Base-by-base conservation (phyloP, 1,139 yeast species). In the Hemisphaericaspora subhashii region DNA sequence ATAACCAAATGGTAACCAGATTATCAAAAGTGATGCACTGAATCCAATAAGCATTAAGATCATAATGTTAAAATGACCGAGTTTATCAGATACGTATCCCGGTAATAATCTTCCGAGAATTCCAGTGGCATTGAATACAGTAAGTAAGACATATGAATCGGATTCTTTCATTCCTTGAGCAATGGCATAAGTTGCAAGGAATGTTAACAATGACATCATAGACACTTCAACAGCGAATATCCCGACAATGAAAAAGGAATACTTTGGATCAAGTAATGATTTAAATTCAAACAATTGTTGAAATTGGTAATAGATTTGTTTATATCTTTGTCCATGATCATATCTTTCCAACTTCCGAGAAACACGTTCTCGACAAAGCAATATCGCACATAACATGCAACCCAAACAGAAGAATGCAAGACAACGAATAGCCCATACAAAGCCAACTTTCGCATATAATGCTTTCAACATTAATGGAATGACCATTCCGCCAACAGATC, bases 1-100 rank as follows among this genome's bases (percentile, higher is more conserved):
- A 12, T 53, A 43, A 1, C 82, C 83, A 44, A 79, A 72, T 6
- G 83, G 83, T 7, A 76, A 55, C 84, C 83, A 79, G 9, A 80
- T 46, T 2, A 63, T 54, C 37, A 77, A 57, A 16, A 65, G 60
- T 7, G 66, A 60, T 27, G 79, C 16, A 1, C 72, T 68, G 23
- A 77, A 62, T 35, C 69, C 47, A n/a, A 59, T 18, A 46, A 76
- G 55, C 60, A 77, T 64, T 16, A 54, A 40, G 23, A 73, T 51
- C 62, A 66, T 69, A 15, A 69, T 56, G 41, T 71, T 71, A 52
- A 60, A 69, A 33, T 60, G 61, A 5, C 76, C 77, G 30, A 58
- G 50, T 25, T 40, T 45, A 47, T 71, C 77, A 9, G 74, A 59
- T n/a, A 58, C 42, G 37, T 56, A 58, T 1, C 73, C 73, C 1